Base-by-base conservation (phyloP, 768 basidiomycete species). In the Mycena vitilis region DNA sequence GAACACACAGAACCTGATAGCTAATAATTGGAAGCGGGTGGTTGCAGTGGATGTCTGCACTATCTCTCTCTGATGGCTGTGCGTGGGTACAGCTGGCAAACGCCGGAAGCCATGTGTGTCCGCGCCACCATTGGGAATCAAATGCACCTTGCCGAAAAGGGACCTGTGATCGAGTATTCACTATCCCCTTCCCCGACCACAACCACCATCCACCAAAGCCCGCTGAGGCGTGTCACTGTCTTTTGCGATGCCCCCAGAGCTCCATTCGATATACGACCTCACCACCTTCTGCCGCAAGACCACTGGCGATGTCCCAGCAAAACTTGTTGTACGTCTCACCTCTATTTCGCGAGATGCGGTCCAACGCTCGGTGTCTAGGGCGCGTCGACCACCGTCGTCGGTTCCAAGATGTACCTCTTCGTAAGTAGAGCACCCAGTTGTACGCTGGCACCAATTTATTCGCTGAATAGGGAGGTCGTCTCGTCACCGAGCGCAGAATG, bases 341-440 rank as follows among this genome's bases (percentile, higher is more conserved):
- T 44, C 47, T 54, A 52, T 11, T 44, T 25, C 11, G 30, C 38
- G 4, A 38, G 37, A n/a, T 64, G 45, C 54, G 40, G 36, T 60
- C 42, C 55, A 16, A 66, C 49, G 18, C 47, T 47, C 49, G 38
- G 23, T 8, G 44, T 20, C 51, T 52, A 94, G 92, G 95, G 95
- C 62, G 92, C 95, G 25, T 95, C 94, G 10, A 94, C 94, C n/a
- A 96, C 95, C 47, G 91, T 95, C 67, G 87, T 95, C 40, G 93
- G 92, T 55, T 91, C 91, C 52, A 92, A 92, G 79, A 88, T 96
- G 87, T 97, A 93, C 77, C 88, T 98, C 40, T 97, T 96, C 76
- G 94, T 95, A 76, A 81, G 91, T 25, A 22, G 7, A 22, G 9
- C 15, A n/a, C 36, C 2, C 34, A 2, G 34, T 23, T 54, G 13